A percentile compares a stretch with the other conserved stretches of the same genome.
Conservation (phyloP, 2,329 filamentous ascomycete genomes). For the Aspergillus ochraceoroseus region DNA sequence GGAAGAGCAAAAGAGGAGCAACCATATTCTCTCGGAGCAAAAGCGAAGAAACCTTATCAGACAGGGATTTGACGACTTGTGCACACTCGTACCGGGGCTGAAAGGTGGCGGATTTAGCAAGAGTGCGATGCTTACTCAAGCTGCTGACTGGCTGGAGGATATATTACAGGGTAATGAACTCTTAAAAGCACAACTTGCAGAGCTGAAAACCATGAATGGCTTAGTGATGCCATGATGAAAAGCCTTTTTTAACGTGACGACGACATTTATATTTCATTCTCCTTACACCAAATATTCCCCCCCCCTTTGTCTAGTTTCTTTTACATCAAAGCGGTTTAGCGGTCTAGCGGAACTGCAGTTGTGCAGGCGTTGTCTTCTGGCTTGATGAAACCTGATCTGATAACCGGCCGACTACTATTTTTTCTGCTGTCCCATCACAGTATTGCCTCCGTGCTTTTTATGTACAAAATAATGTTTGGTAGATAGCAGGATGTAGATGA, state of each 20-base stretch:
- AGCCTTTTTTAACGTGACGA: constrained; percentile 22
- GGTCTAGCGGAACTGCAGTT: constrained; percentile 17
- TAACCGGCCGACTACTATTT: constrained; percentile 10
- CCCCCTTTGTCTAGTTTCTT: background rate
- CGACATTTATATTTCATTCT: constrained; percentile 17
- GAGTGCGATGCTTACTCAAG: constrained; percentile 69
- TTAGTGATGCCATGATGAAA: constrained; percentile 35
- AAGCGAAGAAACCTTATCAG: constrained; percentile 78
- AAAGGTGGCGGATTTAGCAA: constrained; percentile 74
- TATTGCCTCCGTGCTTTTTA: background rate
- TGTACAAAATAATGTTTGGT: constrained; percentile 8
- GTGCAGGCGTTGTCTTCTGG: constrained; percentile 23
- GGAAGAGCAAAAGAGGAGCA: constrained; percentile 75
- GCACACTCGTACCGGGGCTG: constrained; percentile 68
- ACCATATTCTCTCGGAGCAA: constrained; percentile 83
- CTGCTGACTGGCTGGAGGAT: constrained; percentile 72
- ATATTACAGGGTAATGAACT: constrained; percentile 64
- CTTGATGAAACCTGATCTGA: constrained; percentile 21
- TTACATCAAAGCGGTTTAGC: constrained; percentile 26
- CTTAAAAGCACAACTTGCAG: constrained; percentile 52
- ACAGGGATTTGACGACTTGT: constrained; percentile 76
- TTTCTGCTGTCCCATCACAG: background rate
- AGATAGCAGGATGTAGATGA: background rate
- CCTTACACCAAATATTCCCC: constrained; percentile 1
- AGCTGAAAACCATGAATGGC: constrained; percentile 41